These are phyloP conservation scores for Phlebiopsis flavidoalba DNA, from an alignment of 768 basidiomycete species.

Conservation along the genomic window DNA sequence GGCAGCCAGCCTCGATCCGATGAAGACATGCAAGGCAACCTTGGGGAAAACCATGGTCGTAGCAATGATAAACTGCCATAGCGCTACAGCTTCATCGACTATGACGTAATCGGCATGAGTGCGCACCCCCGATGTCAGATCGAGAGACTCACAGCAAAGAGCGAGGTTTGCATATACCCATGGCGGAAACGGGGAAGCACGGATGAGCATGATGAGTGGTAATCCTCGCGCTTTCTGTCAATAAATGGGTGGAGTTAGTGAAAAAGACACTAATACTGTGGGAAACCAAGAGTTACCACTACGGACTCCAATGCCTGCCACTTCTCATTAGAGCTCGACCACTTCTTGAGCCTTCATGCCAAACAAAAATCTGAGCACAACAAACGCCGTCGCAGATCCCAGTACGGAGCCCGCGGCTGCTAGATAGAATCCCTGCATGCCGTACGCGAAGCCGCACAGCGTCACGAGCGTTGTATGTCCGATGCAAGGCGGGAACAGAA, in stretches of 20 bases:
- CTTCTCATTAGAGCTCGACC: slow-evolving; percentile 59
- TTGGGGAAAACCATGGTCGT: slow-evolving; percentile 71
- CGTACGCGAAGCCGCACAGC: slow-evolving; percentile 80
- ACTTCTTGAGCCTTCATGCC: slow-evolving; percentile 46
- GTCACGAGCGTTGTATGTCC: slow-evolving; percentile 65
- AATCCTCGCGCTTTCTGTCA: slow-evolving; percentile 66
- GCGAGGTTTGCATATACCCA: slow-evolving; percentile 83
- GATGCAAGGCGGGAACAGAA: slow-evolving; percentile 56
- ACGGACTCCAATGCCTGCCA: slow-evolving; percentile 78
- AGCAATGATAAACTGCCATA: slow-evolving; percentile 74
- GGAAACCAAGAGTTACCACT: slow-evolving; percentile 43
- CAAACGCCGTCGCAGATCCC: slow-evolving; percentile 61
- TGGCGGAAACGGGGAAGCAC: slow-evolving; percentile 78
- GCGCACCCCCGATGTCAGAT: background rate
- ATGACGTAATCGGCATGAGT: background rate
- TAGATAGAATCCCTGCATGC: slow-evolving; percentile 70
- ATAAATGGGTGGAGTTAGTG: background rate
- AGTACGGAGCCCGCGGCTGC: slow-evolving; percentile 54
- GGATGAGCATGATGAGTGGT: slow-evolving; percentile 76
- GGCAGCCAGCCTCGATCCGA: slow-evolving; percentile 69
- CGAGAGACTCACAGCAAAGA: slow-evolving; percentile 60
- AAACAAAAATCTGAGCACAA: slow-evolving; percentile 56
- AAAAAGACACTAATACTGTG: background rate
- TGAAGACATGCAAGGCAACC: slow-evolving; percentile 66
- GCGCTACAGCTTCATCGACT: slow-evolving; percentile 72